Base-by-base conservation (phyloP, 78 protist species). In the Dictyostelium brefeldianum region DNA sequence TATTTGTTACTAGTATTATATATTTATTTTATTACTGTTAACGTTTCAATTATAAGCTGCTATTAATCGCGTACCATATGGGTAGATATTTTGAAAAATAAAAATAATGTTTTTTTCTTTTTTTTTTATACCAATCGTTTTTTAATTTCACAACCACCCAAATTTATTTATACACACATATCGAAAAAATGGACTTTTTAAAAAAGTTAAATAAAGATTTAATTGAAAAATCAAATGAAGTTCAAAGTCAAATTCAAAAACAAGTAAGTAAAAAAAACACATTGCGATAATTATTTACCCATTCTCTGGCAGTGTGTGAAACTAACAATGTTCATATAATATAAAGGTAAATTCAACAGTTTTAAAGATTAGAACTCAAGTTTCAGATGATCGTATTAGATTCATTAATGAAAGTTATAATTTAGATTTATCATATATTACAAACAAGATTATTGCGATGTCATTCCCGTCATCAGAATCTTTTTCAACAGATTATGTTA, bases 381-480 rank as follows among this genome's bases (percentile, higher is more conserved):
- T 93, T 5, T 93, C 96, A 74, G 96, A 93, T 6, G 27, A 29
- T 11, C n/a, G 43, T 0, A 62, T 22, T 62, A 62, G 96, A 50
- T 93, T 87, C 56, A 53, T 70, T 10, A 47, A 80, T 62, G 83
- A 77, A 64, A 51, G 50, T 22, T 93, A 77, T 78, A 85, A 93
- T 71, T 77, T 93, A 11, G 96, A 93, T 83, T 25, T 93, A 43
- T 56, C 96, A 11, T 93, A 93, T 57, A 93, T 93, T 14, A 93
- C 96, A 50, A 53, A 53, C 8, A 70, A 89, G 36, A 78, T 93
- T 0, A 93, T 93, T 18, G 96, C 92, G n/a, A 65, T 48, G 80
- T 83, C 90, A 31, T 93, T 67, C 65, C 96, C 96, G 41, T 9
- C 77, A 10, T 20, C 36, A 14, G 92, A 53, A 43, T 14, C 14